Conservation (phyloP, 495 filamentous ascomycete species). For the Aspergillus wentii region DNA sequence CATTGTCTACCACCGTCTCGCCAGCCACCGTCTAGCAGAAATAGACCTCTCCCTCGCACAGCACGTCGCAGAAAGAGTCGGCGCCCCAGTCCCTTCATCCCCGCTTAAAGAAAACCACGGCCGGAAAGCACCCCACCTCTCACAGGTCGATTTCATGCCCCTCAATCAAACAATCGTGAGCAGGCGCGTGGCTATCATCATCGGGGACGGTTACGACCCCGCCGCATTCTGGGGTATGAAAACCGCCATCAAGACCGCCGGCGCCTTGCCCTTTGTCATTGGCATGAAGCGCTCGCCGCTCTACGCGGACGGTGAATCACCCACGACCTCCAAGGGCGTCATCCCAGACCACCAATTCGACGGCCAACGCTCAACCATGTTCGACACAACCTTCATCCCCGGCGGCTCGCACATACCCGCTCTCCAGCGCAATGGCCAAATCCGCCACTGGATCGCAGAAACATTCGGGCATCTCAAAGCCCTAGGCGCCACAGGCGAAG, state of each 20-base stretch:
- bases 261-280: conserved; percentile 70
- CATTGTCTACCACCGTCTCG: conserved; percentile 70
- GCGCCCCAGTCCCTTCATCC: conserved; percentile 55
- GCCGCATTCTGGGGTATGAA: conserved; percentile 60
- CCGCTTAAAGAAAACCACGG: conserved; percentile 57
- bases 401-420: conserved; percentile 57
- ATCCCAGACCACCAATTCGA: conserved; percentile 72
- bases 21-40: conserved; percentile 57
- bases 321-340: conserved; percentile 41
- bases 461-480: conserved; percentile 69
- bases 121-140: conserved; percentile 57
- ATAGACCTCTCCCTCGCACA: conserved; percentile 71
- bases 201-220: conserved; percentile 77
- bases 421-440: conserved; percentile 61
- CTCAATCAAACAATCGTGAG: conserved; percentile 60
- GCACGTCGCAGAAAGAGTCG: conserved; percentile 63
- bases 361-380: conserved; percentile 70
- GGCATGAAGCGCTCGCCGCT: conserved; percentile 52
- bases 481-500: conserved; percentile 65
- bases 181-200: conserved; percentile 70
- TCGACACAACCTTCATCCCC: conserved; percentile 71
- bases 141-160: conserved; percentile 64
- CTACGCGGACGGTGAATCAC: conserved; percentile 48
- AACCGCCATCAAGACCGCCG: conserved; percentile 51
- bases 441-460: conserved; percentile 71